A percentile compares a stretch with the other conserved stretches of the same genome.
Evolutionary conservation across 116 monocot species (phyloP).

Genomic region (Thalassia testudinum): DNA sequence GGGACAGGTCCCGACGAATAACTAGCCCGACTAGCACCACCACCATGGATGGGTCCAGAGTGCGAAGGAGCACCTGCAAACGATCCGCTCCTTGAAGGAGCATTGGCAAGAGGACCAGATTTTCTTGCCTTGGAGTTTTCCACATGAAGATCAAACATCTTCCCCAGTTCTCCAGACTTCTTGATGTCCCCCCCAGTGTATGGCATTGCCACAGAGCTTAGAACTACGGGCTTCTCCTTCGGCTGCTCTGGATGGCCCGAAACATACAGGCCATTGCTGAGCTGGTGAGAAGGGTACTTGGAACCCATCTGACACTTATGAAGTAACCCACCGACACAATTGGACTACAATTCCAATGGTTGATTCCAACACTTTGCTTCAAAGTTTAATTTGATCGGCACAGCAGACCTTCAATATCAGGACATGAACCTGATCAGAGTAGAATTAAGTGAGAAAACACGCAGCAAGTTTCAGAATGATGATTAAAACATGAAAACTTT

Average conservation of each 20-base stretch:
- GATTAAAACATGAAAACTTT: too few species aligned
- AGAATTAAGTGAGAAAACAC: too few species aligned
- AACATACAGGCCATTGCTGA: conserved; percentile 76
- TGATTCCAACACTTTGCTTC: too few species aligned
- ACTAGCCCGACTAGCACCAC: neutral
- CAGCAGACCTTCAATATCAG: too few species aligned
- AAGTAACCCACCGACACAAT: too few species aligned
- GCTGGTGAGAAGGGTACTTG: conserved; percentile 76
- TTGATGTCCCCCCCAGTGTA: conserved; percentile 78
- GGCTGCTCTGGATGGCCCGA: conserved; percentile 70
- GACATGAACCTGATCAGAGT: too few species aligned
- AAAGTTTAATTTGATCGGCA: too few species aligned
- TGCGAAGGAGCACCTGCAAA: conserved; percentile 38
- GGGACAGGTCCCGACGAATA: conserved; percentile 28
- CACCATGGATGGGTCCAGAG: too few species aligned
- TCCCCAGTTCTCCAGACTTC: conserved; percentile 75
- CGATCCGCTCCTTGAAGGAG: too few species aligned
- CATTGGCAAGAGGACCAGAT: conserved; percentile 2
- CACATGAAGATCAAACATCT: conserved; percentile 67
- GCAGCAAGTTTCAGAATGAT: too few species aligned
- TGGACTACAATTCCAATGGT: too few species aligned
- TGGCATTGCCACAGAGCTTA: conserved; percentile 49
- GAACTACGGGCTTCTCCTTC: conserved; percentile 44
- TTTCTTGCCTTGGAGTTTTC: conserved; percentile 32
- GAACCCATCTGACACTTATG: conserved; percentile 36